These are phyloP conservation scores for Parathielavia hyrcaniae DNA, from an alignment of 495 filamentous ascomycete genomes.

Conservation along the genomic window DNA sequence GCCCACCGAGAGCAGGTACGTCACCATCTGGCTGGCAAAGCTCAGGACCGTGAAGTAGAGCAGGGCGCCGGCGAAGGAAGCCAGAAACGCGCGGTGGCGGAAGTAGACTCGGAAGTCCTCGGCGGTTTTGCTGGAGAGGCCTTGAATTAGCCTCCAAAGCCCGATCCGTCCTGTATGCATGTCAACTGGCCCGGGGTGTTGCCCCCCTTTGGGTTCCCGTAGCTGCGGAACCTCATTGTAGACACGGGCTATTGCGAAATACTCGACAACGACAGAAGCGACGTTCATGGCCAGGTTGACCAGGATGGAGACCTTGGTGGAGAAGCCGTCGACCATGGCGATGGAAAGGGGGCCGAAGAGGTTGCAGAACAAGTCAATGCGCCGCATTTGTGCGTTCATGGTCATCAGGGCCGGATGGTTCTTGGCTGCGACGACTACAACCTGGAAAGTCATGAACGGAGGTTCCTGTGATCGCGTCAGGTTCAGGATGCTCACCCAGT, in stretches of 20 bases:
- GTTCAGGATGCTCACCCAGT: constrained; percentile 47
- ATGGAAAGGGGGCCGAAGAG: constrained; percentile 57
- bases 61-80: constrained; percentile 50
- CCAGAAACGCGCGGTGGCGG: constrained; percentile 39
- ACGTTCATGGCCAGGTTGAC: constrained; percentile 36
- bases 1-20: constrained; percentile 47
- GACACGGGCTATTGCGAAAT: constrained; percentile 50
- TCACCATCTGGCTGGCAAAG: constrained; percentile 55
- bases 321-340: constrained; percentile 38
- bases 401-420: neutral
- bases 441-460: constrained; percentile 1
- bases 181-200: neutral
- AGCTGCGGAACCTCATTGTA: constrained; percentile 18
- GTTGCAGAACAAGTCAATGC: constrained; percentile 69
- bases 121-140: neutral
- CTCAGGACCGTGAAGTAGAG: constrained; percentile 56
- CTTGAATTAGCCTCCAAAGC: neutral
- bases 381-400: constrained; percentile 45
- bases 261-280: constrained; percentile 48
- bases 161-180: neutral
- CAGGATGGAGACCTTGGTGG: constrained; percentile 33
- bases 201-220: neutral
- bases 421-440: constrained; percentile 19
- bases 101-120: constrained; percentile 36
- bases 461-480: neutral